Base-by-base conservation (phyloP, 2,329 filamentous ascomycete species). In the Cercospora sojina region DNA sequence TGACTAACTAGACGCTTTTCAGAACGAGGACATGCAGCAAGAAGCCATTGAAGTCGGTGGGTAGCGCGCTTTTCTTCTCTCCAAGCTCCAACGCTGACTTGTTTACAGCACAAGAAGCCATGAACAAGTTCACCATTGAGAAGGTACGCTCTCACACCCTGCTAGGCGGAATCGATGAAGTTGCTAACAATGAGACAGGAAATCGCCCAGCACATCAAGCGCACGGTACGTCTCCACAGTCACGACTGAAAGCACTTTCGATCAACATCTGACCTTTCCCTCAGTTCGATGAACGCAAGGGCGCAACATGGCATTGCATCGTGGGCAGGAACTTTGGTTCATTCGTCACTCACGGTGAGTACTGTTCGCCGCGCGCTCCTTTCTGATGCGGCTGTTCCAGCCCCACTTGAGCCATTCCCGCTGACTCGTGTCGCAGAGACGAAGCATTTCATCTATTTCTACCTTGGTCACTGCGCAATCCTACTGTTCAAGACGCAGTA, bases 391-490 rank as follows among this genome's bases (percentile, higher is more conserved):
- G 35, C 27, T 23, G 23, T 23, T 20, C 49, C 25, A 63, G 16
- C 55, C 62, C 56, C 62, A 51, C 62, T 35, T 32, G 27, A 13
- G 47, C 13, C 59, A 57, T 57, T 38, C 20, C 6, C 27, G 43
- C 55, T 53, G 29, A 20, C 56, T 57, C 41, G 64, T 76, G 53
- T 76, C 77, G 41, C 83, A 97, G 95, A 98, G 81, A 98, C 95
- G 29, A 98, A 98, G 84, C 95, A 99, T 82, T 99, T 99, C 84
- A 97, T 99, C 80, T 99, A 99, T 84, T 99, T 99, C 84, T 99
- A 99, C 84, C 90, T 99, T 67, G 95, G 95, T 63, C 95, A 98
- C 85, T 97, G 93, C 80, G 95, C 95, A 67, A 98, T 99, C 78
- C 87, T 99, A 64, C 89, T 99, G 62, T 99, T 98, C 88, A 99